Percentiles rank a stretch among this genome's conserved stretches.
Conservation (phyloP, 768 basidiomycete species). For the Lepiota brunneoincarnata region DNA sequence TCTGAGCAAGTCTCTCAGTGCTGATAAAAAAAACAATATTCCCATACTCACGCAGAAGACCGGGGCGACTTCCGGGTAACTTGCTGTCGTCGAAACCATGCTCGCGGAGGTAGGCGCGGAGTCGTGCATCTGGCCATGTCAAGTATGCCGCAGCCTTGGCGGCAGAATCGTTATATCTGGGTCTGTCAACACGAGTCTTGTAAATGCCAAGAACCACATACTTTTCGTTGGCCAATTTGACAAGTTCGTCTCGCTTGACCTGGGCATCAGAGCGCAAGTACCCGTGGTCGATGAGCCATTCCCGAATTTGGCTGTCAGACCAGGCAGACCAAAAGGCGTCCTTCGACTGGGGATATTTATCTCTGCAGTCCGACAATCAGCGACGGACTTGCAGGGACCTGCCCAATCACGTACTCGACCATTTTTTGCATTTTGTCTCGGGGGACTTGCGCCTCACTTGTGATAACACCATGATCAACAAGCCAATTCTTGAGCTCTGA, state of each 20-base stretch:
- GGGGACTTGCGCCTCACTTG: constrained; percentile 61
- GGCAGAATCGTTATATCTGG: constrained; percentile 51
- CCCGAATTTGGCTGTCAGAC: constrained; percentile 68
- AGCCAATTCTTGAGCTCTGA: constrained; percentile 79
- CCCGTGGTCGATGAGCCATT: constrained; percentile 74
- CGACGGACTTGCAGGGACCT: background rate
- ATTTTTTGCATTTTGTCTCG: constrained; percentile 79
- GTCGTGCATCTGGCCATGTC: constrained; percentile 89
- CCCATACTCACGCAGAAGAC: constrained; percentile 64
- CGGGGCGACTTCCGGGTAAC: constrained; percentile 63
- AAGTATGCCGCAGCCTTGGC: constrained; percentile 61
- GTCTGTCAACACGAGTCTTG: background rate
- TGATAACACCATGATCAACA: constrained; percentile 67
- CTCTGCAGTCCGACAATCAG: constrained; percentile 31
- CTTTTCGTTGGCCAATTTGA: constrained; percentile 72
- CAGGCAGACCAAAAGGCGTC: constrained; percentile 68
- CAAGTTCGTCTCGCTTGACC: constrained; percentile 72
- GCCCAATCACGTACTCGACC: constrained; percentile 46
- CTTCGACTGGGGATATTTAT: constrained; percentile 62
- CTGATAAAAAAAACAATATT: background rate
- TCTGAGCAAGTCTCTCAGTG: constrained; percentile 34
- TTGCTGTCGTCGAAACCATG: constrained; percentile 69
- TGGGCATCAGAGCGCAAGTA: constrained; percentile 59
- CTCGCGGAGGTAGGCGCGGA: constrained; percentile 85
- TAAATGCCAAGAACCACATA: constrained; percentile 26